Evolutionary conservation across 805 yeast species (phyloP).

Genomic region (Cyberlindnera nakhonratchasimensis): DNA sequence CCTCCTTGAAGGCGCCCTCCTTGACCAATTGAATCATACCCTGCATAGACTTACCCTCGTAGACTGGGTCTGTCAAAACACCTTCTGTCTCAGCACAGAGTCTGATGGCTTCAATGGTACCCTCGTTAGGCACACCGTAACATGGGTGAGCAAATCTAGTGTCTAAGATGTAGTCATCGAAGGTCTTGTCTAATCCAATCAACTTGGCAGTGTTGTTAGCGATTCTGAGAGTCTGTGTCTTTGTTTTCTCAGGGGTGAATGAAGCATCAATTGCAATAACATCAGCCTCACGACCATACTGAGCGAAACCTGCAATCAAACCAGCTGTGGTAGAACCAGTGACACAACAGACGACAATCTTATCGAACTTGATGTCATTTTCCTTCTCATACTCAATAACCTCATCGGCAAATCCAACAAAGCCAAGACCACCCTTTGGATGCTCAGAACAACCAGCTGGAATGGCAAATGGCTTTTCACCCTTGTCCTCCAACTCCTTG

Average conservation of each 20-base stretch:
- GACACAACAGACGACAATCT: constrained; percentile 20
- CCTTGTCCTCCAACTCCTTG: constrained; percentile 14
- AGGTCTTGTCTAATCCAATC: constrained; percentile 15
- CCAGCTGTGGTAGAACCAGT: constrained; percentile 21
- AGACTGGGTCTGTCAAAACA: constrained; percentile 19
- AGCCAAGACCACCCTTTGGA: constrained; percentile 19
- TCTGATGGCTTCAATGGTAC: constrained; percentile 21
- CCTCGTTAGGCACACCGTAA: constrained; percentile 20
- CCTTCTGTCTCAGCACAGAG: constrained; percentile 20
- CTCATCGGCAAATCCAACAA: constrained; percentile 18
- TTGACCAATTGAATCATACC: constrained; percentile 15
- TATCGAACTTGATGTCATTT: constrained; percentile 15
- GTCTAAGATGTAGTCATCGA: constrained; percentile 15
- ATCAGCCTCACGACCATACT: constrained; percentile 17
- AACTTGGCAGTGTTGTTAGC: constrained; percentile 20
- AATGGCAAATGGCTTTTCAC: constrained; percentile 16
- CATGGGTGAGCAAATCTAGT: constrained; percentile 19
- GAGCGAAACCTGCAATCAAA: constrained; percentile 20
- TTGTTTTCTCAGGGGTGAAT: constrained; percentile 20
- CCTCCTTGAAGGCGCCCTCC: constrained; percentile 15
- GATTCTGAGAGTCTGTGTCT: constrained; percentile 18
- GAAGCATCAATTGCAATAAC: constrained; percentile 21
- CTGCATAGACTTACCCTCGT: constrained; percentile 22
- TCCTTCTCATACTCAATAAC: constrained; percentile 14
- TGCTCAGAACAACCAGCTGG: constrained; percentile 22